Evolutionary conservation across 2,329 filamentous ascomycete species (phyloP).

Genomic region (Myriosclerotinia duriaeana): DNA sequence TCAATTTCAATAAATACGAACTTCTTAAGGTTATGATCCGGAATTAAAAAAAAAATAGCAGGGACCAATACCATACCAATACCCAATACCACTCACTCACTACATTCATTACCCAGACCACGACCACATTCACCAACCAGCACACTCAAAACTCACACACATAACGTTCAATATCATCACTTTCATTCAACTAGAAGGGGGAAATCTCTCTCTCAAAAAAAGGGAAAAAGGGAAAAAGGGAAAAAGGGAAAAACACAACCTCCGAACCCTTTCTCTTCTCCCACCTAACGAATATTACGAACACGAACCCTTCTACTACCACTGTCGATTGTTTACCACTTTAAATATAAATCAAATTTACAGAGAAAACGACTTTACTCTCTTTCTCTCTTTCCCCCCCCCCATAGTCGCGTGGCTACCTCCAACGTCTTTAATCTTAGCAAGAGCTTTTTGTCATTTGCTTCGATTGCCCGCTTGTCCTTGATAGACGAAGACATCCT

Average conservation of each 20-base stretch:
- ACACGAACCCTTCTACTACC: neutral
- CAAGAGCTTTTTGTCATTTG: constrained; percentile 9
- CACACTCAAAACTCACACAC: neutral
- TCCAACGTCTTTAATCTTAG: constrained; percentile 7
- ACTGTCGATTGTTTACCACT: constrained; percentile 16
- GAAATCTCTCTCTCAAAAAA: constrained; percentile 9
- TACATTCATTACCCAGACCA: neutral
- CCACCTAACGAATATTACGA: constrained; percentile 1
- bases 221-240: too few species aligned
- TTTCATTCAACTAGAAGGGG: constrained; percentile 12
- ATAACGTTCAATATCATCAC: neutral
- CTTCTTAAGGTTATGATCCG: constrained; percentile 7
- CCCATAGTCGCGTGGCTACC: constrained; percentile 23
- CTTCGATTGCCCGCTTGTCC: constrained; percentile 11
- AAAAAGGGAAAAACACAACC: neutral
- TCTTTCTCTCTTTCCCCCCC: neutral
- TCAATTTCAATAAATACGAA: constrained; percentile 21
- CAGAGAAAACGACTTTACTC: too few species aligned
- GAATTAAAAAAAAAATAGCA: constrained; percentile 18
- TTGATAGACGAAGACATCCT: neutral
- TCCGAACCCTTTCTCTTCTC: constrained; percentile 1
- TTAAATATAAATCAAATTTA: neutral
- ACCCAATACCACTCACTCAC: neutral
- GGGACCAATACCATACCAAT: neutral
- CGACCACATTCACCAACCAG: neutral